Base-by-base conservation (phyloP, 106 monocot species). In the Dendrobium chrysotoxum region DNA sequence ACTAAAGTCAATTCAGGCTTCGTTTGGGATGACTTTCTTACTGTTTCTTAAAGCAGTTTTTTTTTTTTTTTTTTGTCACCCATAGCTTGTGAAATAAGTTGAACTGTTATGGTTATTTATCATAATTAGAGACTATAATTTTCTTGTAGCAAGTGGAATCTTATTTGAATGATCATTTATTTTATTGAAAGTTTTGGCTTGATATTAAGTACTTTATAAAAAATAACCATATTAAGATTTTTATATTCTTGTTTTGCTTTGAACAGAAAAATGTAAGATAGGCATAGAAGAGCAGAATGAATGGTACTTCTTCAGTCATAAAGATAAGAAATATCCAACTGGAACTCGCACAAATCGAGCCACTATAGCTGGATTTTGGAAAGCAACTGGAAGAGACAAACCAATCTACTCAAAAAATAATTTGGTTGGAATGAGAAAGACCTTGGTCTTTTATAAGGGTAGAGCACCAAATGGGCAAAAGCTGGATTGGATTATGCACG, bases 401-500 rank as follows among this genome's bases (percentile, higher is more conserved):
- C 88, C 90, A 79, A 88, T 90, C 41, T 88, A 90, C 66, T 75
- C 87, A 10, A 87, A 81, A 77, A 77, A 66, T n/a, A 81, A 66
- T 28, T 79, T 90, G 28, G 58, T 90, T 25, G 90, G 90, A 28
- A 90, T 90, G 88, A 86, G 90, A 57, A 90, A 90, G 82, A 90
- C 90, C 13, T 54, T 90, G 45, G 90, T 90, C 2, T 90, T 84
- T 38, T 90, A 90, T 64, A 79, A 82, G 20, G 90, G 90, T 23
- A 75, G 90, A 61, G 90, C 90, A 35, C 90, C 90, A 67, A 88
- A 90, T 65, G 90, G 90, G 21, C 87, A 84, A 72, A 90, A 90
- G 75, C 88, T 87, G 35, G 85, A 90, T 65, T 90, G 87, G 88
- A 90, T 90, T 47, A 90, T 90, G 90, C 90, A 90, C 79, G 90